These are phyloP conservation scores for Xylariaceae sp. DNA, from an alignment of 2,329 filamentous ascomycete genomes.

Conservation along the genomic window DNA sequence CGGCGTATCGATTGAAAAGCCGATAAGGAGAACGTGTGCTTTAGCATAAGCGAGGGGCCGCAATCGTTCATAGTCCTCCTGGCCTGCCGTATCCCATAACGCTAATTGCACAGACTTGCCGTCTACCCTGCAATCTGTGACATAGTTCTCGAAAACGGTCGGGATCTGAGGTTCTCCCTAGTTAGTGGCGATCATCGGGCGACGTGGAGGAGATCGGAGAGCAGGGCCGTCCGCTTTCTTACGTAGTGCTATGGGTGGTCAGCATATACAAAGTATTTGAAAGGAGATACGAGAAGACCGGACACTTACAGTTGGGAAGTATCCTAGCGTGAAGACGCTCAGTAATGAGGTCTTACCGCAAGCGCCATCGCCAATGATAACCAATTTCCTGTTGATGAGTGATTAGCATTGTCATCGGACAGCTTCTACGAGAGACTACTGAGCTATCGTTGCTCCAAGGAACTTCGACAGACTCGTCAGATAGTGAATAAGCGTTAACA, in stretches of 20 bases:
- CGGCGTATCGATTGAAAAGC: slow-evolving; percentile 89
- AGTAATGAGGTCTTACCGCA: slow-evolving; percentile 97
- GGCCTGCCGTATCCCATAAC: slow-evolving; percentile 98
- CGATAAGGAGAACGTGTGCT: slow-evolving; percentile 94
- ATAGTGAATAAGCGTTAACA: background rate
- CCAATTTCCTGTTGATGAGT: slow-evolving; percentile 30
- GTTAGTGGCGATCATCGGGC: slow-evolving; percentile 7
- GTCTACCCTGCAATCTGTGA: slow-evolving; percentile 96
- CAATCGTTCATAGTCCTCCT: slow-evolving; percentile 96
- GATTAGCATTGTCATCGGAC: slow-evolving; percentile 20
- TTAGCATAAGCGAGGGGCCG: slow-evolving; percentile 94
- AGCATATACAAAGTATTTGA: slow-evolving; percentile 22
- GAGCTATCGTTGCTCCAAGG: background rate
- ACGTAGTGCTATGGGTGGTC: slow-evolving; percentile 53
- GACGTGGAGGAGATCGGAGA: background rate
- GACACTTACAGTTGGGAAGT: slow-evolving; percentile 86
- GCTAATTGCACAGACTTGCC: slow-evolving; percentile 98
- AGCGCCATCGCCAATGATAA: slow-evolving; percentile 58
- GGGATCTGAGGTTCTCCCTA: slow-evolving; percentile 59
- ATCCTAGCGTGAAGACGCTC: slow-evolving; percentile 95
- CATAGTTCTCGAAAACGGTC: slow-evolving; percentile 98
- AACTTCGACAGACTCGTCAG: background rate
- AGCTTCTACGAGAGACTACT: background rate
- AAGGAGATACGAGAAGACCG: background rate
- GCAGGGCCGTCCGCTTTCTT: slow-evolving; percentile 28